Conservation (phyloP, 164 flowering plant genomes). For the Dillenia turbinata region DNA sequence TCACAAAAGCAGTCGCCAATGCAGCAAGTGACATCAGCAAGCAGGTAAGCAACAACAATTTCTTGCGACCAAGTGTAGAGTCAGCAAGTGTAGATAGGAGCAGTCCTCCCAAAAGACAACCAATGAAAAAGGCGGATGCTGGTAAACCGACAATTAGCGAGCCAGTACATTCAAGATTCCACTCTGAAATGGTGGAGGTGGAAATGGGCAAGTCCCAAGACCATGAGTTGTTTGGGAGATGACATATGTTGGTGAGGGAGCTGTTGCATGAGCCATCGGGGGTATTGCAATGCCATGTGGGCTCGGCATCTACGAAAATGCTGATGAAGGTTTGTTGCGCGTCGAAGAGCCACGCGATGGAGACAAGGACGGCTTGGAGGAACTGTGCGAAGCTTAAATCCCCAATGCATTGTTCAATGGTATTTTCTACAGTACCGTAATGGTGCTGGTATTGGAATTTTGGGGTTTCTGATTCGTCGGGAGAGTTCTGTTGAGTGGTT, state of each 20-base stretch:
- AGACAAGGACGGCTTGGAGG: constrained; percentile 44
- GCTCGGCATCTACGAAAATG: constrained; percentile 51
- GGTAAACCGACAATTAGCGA: constrained; percentile 54
- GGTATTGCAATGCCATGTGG: constrained; percentile 49
- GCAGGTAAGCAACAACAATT: constrained; percentile 46
- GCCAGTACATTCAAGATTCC: constrained; percentile 38
- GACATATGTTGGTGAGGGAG: constrained; percentile 23
- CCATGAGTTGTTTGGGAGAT: constrained; percentile 40
- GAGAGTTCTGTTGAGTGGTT: no score
- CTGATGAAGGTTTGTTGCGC: constrained; percentile 67
- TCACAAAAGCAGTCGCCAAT: constrained; percentile 27
- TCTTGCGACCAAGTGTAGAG: constrained; percentile 62
- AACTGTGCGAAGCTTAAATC: constrained; percentile 42
- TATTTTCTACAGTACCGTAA: constrained; percentile 27
- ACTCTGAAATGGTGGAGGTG: constrained; percentile 50
- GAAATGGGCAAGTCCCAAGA: constrained; percentile 38
- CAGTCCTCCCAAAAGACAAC: constrained; percentile 61
- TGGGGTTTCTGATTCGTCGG: constrained; percentile 5
- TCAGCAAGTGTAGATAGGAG: constrained; percentile 59
- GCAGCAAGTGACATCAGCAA: constrained; percentile 40
- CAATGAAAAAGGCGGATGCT: constrained; percentile 56
- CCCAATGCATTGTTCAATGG: constrained; percentile 47
- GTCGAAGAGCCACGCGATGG: constrained; percentile 57
- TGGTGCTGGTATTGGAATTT: constrained; percentile 8
- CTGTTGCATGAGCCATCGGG: constrained; percentile 3